Percentiles rank a stretch among this genome's conserved stretches.
These are phyloP conservation scores for Tricholoma bakamatsutake DNA, from an alignment of 768 basidiomycete species.

Conservation along the genomic window DNA sequence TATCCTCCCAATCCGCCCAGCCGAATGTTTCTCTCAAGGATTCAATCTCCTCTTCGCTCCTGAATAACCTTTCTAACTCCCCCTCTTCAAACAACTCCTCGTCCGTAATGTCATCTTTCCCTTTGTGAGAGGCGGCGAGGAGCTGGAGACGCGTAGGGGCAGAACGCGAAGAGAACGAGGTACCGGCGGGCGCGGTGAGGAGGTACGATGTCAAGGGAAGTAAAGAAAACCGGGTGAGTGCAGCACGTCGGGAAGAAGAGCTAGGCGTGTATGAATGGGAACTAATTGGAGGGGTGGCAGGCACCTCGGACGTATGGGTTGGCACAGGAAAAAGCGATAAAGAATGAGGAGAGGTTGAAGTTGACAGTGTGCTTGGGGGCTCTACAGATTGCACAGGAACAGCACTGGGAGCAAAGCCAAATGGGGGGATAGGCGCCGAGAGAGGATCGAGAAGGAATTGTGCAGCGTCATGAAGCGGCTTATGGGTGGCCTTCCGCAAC, in stretches of 20 bases:
- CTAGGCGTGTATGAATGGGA: not conserved
- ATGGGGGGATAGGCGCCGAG: constrained; percentile 22
- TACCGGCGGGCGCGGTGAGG: constrained; percentile 35
- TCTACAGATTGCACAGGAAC: not conserved
- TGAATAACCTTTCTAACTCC: constrained; percentile 58
- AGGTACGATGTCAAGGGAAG: constrained; percentile 46
- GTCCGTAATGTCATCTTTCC: constrained; percentile 46
- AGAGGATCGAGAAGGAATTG: constrained; percentile 57
- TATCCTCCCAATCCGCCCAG: constrained; percentile 27
- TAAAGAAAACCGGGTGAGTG: constrained; percentile 7
- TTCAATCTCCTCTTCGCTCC: constrained; percentile 46
- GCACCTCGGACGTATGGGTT: not conserved
- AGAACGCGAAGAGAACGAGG: constrained; percentile 19
- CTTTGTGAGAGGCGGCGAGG: constrained; percentile 50
- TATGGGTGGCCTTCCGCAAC: constrained; percentile 11
- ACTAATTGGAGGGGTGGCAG: not conserved
- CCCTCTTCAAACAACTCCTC: constrained; percentile 68
- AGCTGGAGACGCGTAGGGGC: constrained; percentile 64
- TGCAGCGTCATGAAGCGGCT: constrained; percentile 38
- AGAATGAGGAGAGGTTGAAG: not conserved
- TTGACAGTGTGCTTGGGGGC: not conserved
- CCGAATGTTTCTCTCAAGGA: constrained; percentile 34
- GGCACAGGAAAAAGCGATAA: not conserved
- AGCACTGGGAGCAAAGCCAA: constrained; percentile 3
- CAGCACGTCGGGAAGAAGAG: constrained; percentile 1